Evolutionary conservation across 2,329 filamentous ascomycete species (phyloP).

Genomic region (Hyphodiscus sp.): DNA sequence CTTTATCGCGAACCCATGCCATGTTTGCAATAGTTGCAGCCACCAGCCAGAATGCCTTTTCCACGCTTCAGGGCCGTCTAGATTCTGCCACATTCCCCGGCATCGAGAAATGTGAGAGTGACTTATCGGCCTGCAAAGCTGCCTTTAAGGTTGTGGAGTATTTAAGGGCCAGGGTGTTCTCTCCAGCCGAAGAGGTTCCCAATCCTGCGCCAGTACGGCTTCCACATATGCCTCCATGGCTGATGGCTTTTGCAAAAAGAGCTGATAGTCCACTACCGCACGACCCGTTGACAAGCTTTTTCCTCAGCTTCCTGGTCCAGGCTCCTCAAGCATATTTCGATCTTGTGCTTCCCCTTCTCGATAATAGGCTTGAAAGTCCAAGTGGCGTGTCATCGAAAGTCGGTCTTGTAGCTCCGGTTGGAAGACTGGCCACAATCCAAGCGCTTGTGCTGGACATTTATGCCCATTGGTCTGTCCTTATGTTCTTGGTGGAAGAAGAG

Average conservation of each 20-base stretch:
- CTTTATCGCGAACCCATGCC: neutral
- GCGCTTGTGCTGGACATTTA: constrained; percentile 7
- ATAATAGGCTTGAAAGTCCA: constrained; percentile 1
- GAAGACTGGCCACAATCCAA: constrained; percentile 2
- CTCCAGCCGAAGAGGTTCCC: neutral
- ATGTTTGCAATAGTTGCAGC: neutral
- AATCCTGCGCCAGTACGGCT: neutral
- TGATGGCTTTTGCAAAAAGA: neutral
- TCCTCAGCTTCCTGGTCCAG: constrained; percentile 7
- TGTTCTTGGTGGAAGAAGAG: constrained; percentile 6
- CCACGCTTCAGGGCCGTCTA: neutral
- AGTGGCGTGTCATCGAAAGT: neutral
- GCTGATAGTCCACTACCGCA: neutral
- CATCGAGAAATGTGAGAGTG: neutral
- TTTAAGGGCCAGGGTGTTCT: neutral
- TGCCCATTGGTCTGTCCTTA: constrained; percentile 6
- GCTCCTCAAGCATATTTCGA: constrained; percentile 6
- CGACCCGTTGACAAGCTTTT: neutral
- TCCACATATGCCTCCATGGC: neutral
- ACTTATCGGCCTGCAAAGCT: neutral
- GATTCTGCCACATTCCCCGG: neutral
- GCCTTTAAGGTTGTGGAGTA: neutral
- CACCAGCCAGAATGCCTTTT: neutral
- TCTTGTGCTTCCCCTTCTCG: constrained; percentile 5
- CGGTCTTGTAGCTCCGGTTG: neutral